Evolutionary conservation across 2,329 filamentous ascomycete species (phyloP).

Genomic region (Cladophialophora exuberans): DNA sequence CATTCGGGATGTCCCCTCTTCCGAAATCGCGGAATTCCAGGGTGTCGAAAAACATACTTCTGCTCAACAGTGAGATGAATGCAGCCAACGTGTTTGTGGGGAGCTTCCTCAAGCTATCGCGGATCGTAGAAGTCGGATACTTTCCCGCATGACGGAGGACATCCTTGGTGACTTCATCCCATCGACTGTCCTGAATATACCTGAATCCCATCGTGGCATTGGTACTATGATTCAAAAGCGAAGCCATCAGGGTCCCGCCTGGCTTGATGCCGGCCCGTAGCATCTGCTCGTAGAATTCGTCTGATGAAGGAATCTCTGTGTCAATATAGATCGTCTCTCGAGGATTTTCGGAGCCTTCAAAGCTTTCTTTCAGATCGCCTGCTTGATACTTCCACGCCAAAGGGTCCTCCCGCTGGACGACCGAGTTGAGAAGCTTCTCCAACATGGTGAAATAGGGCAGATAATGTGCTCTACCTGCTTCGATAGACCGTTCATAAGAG

Average conservation of each 20-base stretch:
- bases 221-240: slow-evolving; percentile 52
- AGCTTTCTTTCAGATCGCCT: slow-evolving; percentile 60
- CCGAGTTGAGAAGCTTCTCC: slow-evolving; percentile 54
- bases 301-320: slow-evolving; percentile 55
- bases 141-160: slow-evolving; percentile 24
- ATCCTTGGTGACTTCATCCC: slow-evolving; percentile 38
- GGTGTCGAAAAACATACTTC: slow-evolving; percentile 28
- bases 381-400: slow-evolving; percentile 38
- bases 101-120: slow-evolving; percentile 34
- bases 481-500: slow-evolving; percentile 52
- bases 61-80: slow-evolving; percentile 49
- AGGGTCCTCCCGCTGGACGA: slow-evolving; percentile 34
- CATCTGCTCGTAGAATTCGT: slow-evolving; percentile 58
- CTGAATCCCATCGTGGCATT: slow-evolving; percentile 46
- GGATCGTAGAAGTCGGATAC: slow-evolving; percentile 23
- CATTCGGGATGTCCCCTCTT: no score
- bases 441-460: slow-evolving; percentile 58
- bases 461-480: slow-evolving; percentile 35
- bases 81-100: slow-evolving; percentile 47
- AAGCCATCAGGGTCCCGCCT: slow-evolving; percentile 48
- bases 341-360: slow-evolving; percentile 59
- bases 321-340: slow-evolving; percentile 62
- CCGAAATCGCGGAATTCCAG: slow-evolving; percentile 4
- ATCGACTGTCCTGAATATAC: slow-evolving; percentile 45
- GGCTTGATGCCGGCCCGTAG: slow-evolving; percentile 48